phyloP scores from a whole-genome alignment of 2,329 filamentous ascomycete species.

The Fusarium sp. region DNA sequence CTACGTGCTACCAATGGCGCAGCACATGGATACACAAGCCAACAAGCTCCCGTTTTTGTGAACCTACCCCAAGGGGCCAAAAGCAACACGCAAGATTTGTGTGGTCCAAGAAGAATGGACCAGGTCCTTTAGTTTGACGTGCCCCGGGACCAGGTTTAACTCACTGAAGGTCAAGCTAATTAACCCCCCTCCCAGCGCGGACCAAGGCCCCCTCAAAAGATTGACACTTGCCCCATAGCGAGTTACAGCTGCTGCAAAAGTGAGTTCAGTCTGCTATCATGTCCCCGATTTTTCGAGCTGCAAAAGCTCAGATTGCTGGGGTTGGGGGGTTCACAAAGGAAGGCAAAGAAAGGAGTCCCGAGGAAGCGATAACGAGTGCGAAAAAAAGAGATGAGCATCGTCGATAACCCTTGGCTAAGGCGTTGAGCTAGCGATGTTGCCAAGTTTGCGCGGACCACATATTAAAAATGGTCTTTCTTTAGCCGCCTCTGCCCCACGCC shows the following conservation, averaged over 20 bases:
- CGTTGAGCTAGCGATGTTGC: slow-evolving; percentile 2
- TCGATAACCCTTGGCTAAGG: neutral
- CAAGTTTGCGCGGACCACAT: slow-evolving; percentile 11
- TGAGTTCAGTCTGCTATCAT: neutral
- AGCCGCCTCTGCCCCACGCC: neutral
- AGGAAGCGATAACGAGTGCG: neutral
- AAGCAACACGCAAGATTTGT: too few species aligned
- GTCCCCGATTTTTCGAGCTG: neutral
- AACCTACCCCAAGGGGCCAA: neutral
- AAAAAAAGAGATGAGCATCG: slow-evolving; percentile 14
- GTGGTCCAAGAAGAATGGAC: too few species aligned
- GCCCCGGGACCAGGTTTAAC: neutral
- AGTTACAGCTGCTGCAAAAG: neutral
- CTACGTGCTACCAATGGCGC: neutral
- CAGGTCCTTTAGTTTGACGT: neutral
- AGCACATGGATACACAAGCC: neutral
- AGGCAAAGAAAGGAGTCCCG: neutral
- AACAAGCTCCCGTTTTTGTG: neutral
- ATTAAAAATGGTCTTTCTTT: slow-evolving; percentile 10
- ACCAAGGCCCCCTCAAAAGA: slow-evolving; percentile 11
- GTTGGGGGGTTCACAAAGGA: neutral
- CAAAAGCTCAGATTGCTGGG: neutral
- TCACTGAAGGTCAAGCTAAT: neutral
- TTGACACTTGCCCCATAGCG: neutral
- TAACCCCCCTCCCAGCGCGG: neutral